phyloP scores from a whole-genome alignment of 148 eudicot genomes.

The Heliosperma pusillum region DNA sequence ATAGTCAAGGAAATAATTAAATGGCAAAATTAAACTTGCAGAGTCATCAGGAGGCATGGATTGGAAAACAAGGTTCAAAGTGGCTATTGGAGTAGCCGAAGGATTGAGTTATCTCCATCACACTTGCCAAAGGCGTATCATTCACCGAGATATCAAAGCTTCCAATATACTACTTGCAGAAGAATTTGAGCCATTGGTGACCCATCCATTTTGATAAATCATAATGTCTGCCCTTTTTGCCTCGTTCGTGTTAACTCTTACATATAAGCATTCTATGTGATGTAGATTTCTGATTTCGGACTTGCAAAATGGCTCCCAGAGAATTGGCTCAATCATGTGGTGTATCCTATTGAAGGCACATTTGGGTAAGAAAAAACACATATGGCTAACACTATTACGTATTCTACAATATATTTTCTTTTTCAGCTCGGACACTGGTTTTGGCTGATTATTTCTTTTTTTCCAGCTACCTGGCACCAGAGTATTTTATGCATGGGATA shows the following conservation, averaged over 20 bases:
- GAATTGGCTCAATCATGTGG: slow-evolving; percentile 82
- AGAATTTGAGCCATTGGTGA: slow-evolving; percentile 77
- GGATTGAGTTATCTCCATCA: slow-evolving; percentile 84
- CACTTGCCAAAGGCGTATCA: slow-evolving; percentile 75
- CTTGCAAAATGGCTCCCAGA: slow-evolving; percentile 97
- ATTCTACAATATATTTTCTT: not conserved
- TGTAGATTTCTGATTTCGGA: slow-evolving; percentile 96
- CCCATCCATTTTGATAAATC: not conserved
- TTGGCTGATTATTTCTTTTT: not conserved
- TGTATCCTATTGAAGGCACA: slow-evolving; percentile 92
- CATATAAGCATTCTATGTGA: not conserved
- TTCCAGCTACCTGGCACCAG: slow-evolving; percentile 78
- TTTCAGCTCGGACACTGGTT: not conserved
- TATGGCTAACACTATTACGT: no score
- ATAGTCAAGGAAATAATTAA: not conserved
- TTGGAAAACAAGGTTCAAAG: slow-evolving; percentile 68
- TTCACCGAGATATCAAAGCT: slow-evolving; percentile 94
- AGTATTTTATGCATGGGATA: slow-evolving; percentile 83
- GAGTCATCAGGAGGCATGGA: slow-evolving; percentile 46
- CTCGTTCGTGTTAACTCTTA: not conserved
- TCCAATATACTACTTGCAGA: slow-evolving; percentile 78
- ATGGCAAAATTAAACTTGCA: slow-evolving; percentile 30
- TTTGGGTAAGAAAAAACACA: slow-evolving; percentile 57
- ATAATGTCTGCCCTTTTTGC: not conserved
- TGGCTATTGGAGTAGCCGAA: slow-evolving; percentile 78